phyloP scores from a whole-genome alignment of 2,329 filamentous ascomycete species.

The Alternaria triticina region DNA sequence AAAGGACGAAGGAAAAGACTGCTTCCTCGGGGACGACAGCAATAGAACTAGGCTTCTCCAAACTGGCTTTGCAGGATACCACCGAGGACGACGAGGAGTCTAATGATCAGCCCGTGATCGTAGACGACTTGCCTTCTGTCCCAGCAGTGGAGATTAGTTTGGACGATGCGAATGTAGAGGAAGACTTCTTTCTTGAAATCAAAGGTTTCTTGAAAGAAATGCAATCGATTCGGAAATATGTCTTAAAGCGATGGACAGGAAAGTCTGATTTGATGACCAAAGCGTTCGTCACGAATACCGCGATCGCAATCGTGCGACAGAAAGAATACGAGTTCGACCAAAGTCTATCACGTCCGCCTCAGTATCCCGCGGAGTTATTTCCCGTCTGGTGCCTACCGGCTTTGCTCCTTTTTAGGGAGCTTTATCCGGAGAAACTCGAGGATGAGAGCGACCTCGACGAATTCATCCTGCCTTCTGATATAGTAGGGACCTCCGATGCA shows the following conservation, averaged over 20 bases:
- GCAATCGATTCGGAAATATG: not conserved
- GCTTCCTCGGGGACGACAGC: not conserved
- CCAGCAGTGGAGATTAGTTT: not conserved
- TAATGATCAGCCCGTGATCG: fast-evolving
- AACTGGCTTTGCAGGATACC: not conserved
- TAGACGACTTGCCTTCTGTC: not conserved
- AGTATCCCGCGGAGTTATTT: fast-evolving
- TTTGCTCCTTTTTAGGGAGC: not conserved
- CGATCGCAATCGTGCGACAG: not conserved
- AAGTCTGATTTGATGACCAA: not conserved
- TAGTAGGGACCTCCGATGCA: no score
- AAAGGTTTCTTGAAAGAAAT: not conserved
- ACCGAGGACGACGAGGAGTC: not conserved
- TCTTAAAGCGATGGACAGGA: fast-evolving
- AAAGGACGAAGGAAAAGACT: fast-evolving
- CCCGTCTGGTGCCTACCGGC: not conserved
- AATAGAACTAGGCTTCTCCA: fast-evolving
- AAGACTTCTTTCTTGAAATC: not conserved
- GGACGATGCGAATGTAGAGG: not conserved
- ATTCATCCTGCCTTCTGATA: no score
- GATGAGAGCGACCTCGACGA: no score
- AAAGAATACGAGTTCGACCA: not conserved
- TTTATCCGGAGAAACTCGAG: no score
- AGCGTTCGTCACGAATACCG: not conserved
- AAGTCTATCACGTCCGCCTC: not conserved